Percentiles rank a stretch among this genome's conserved stretches.
phyloP scores from a whole-genome alignment of 352 stramenopile genomes.

The Phytophthora boehmeriae region DNA sequence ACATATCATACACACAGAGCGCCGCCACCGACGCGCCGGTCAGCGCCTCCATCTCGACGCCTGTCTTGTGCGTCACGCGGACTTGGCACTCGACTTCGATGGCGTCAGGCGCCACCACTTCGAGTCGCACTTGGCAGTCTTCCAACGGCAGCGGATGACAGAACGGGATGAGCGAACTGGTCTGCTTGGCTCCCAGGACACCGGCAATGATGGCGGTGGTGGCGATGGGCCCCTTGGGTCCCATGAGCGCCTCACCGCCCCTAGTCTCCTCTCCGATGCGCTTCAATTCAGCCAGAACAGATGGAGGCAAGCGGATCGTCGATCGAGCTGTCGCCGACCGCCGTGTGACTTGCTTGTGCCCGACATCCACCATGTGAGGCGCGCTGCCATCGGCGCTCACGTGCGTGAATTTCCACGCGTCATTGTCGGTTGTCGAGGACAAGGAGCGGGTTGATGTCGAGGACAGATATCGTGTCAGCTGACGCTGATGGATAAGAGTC shows the following conservation, averaged over 20 bases:
- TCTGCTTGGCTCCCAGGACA: slow-evolving; percentile 94
- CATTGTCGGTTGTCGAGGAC: slow-evolving; percentile 7
- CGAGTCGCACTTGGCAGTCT: slow-evolving; percentile 89
- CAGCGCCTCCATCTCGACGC: slow-evolving; percentile 96
- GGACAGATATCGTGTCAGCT: neutral
- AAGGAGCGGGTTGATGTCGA: neutral
- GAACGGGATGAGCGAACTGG: slow-evolving; percentile 92
- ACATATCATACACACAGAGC: slow-evolving; percentile 99
- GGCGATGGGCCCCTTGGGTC: slow-evolving; percentile 91
- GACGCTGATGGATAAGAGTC: neutral
- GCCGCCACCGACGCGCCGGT: slow-evolving; percentile 93
- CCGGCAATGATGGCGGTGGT: slow-evolving; percentile 92
- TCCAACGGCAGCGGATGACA: slow-evolving; percentile 94
- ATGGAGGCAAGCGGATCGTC: slow-evolving; percentile 85
- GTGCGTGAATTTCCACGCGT: slow-evolving; percentile 58
- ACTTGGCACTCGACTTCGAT: slow-evolving; percentile 91
- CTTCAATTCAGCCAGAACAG: slow-evolving; percentile 80
- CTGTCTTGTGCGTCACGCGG: slow-evolving; percentile 93
- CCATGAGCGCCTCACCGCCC: slow-evolving; percentile 44
- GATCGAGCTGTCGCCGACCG: slow-evolving; percentile 84
- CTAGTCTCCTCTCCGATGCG: slow-evolving; percentile 18
- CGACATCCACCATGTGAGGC: slow-evolving; percentile 93
- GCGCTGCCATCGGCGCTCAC: slow-evolving; percentile 45
- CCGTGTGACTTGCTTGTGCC: slow-evolving; percentile 80
- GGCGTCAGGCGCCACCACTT: slow-evolving; percentile 49